Percentiles rank a stretch among this genome's conserved stretches.
Evolutionary conservation across 2,329 filamentous ascomycete genomes (phyloP).

Genomic region (Akanthomyces uredinophilus): DNA sequence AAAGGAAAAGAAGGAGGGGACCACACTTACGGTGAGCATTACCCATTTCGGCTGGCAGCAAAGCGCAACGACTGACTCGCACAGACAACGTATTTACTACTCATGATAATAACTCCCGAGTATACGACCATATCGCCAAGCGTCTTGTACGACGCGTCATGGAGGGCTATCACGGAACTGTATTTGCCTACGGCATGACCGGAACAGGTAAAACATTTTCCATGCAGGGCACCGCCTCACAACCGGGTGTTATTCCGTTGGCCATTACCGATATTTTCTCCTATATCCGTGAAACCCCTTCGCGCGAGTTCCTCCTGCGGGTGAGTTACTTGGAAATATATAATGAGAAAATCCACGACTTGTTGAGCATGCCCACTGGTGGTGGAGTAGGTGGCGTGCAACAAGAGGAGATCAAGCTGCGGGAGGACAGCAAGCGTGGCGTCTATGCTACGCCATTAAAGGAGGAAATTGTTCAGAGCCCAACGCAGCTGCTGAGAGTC

Average conservation of each 20-base stretch:
- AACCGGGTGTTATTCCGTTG: conserved; percentile 91
- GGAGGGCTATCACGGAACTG: conserved; percentile 98
- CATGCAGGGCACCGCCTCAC: conserved; percentile 96
- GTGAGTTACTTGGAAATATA: conserved; percentile 99
- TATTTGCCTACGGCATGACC: conserved; percentile 98
- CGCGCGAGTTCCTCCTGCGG: conserved; percentile 85
- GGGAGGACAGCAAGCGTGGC: conserved; percentile 92
- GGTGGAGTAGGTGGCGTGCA: conserved; percentile 48
- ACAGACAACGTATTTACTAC: conserved; percentile 94
- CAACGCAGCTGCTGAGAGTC: conserved; percentile 87
- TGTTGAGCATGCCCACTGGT: conserved; percentile 69
- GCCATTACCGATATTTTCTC: conserved; percentile 99
- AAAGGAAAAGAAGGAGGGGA: conserved; percentile 86
- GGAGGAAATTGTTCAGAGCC: conserved; percentile 97
- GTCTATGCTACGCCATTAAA: conserved; percentile 95
- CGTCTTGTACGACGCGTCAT: conserved; percentile 92
- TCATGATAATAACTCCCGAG: conserved; percentile 87
- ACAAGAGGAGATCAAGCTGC: conserved; percentile 93
- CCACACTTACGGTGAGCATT: conserved; percentile 74
- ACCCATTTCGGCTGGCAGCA: not conserved
- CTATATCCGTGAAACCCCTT: conserved; percentile 94
- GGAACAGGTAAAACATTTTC: conserved; percentile 98
- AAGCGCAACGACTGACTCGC: conserved; percentile 18
- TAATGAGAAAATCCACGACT: conserved; percentile 94
- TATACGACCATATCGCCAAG: conserved; percentile 93